Percentiles rank a stretch among this genome's conserved stretches.
Evolutionary conservation across 805 yeast genomes (phyloP).

Genomic region (Dipodascus albidus): DNA sequence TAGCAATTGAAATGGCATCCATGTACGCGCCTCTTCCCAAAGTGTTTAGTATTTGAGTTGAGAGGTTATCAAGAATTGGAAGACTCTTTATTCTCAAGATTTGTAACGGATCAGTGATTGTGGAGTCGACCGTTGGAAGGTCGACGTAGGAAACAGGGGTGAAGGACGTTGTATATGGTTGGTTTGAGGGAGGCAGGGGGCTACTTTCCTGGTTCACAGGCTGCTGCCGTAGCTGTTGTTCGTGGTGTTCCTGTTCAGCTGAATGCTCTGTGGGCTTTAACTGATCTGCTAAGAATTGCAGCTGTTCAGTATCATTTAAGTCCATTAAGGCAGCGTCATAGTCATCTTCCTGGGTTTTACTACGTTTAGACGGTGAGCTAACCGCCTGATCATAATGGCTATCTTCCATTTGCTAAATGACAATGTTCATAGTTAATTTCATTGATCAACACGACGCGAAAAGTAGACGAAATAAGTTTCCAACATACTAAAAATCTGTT

Average conservation of each 20-base stretch:
- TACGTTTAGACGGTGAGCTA: neutral
- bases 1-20: slow-evolving; percentile 57
- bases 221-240: neutral
- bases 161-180: neutral
- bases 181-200: neutral
- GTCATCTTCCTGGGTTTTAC: neutral
- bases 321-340: slow-evolving; percentile 7
- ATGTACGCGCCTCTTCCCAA: slow-evolving; percentile 68
- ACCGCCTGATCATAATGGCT: neutral
- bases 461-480: neutral
- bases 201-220: neutral
- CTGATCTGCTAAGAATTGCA: slow-evolving; percentile 19
- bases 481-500: neutral
- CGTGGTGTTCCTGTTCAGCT: neutral
- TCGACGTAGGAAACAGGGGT: neutral
- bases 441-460: too few relatives aligned
- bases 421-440: neutral
- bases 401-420: neutral
- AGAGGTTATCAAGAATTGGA: slow-evolving; percentile 69
- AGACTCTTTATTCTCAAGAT: slow-evolving; percentile 21
- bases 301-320: slow-evolving; percentile 20
- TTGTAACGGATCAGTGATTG: slow-evolving; percentile 3
- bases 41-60: slow-evolving; percentile 66
- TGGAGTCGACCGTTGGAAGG: neutral
- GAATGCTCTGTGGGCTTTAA: slow-evolving; percentile 8